Conservation (phyloP, 306 rosid species). For the Begonia fuchsioides region DNA sequence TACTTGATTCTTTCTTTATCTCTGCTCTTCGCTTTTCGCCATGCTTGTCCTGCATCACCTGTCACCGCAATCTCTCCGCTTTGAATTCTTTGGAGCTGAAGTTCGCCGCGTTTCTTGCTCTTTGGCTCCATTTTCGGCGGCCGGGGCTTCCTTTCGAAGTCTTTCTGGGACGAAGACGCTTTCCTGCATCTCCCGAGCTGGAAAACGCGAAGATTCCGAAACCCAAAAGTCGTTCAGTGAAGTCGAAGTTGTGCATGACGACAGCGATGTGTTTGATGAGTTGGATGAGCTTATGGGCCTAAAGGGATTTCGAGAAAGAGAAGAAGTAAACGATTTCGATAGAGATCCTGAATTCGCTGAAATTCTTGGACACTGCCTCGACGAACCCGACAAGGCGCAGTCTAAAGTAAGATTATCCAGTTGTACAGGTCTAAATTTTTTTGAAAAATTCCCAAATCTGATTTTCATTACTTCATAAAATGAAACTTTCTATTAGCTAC, state of each 20-base stretch:
- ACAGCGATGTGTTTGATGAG: constrained; percentile 14
- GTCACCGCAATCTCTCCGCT: constrained; percentile 18
- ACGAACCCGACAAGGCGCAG: constrained; percentile 59
- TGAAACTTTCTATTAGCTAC: too few relatives aligned
- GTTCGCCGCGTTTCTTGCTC: constrained; percentile 9
- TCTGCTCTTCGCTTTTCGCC: neutral
- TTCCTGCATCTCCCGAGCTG: constrained; percentile 12
- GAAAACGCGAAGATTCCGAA: constrained; percentile 13
- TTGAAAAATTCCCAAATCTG: too few relatives aligned
- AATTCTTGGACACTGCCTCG: too few relatives aligned
- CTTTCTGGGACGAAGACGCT: constrained; percentile 5
- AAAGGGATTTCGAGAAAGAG: constrained; percentile 30
- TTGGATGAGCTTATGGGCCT: constrained; percentile 20
- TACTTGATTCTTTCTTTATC: too few relatives aligned
- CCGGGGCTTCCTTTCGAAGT: constrained; percentile 4
- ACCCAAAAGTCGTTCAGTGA: constrained; percentile 15
- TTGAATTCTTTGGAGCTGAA: constrained; percentile 11
- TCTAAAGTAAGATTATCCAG: constrained; percentile 41
- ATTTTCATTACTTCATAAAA: too few relatives aligned
- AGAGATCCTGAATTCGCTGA: constrained; percentile 84
- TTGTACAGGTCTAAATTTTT: neutral
- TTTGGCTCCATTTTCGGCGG: constrained; percentile 12
- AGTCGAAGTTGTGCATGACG: constrained; percentile 15
- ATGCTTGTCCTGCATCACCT: constrained; percentile 31
- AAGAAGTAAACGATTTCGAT: constrained; percentile 43